These are phyloP conservation scores for Nowakowskiella sp. DNA, from an alignment of 192 early-diverging fungal species.

Conservation along the genomic window DNA sequence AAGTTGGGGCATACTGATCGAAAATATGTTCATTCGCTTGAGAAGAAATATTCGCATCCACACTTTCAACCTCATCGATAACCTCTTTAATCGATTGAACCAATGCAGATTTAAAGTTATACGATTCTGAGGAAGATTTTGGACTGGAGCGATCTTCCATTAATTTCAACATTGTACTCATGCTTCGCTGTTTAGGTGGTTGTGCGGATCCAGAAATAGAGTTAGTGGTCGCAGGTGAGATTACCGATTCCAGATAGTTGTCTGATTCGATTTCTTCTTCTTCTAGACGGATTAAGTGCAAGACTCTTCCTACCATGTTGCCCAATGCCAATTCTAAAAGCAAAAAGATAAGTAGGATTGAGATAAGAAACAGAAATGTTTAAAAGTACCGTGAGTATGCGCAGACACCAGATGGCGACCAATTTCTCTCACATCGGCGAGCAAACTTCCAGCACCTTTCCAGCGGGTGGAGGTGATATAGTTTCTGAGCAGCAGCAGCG, in stretches of 20 bases:
- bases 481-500: slow-evolving; percentile 63
- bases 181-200: background rate
- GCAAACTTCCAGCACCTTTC: slow-evolving; percentile 52
- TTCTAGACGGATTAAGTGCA: slow-evolving; percentile 77
- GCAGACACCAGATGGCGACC: slow-evolving; percentile 63
- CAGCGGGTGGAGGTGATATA: slow-evolving; percentile 70
- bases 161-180: background rate
- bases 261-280: slow-evolving; percentile 26
- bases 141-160: background rate
- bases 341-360: background rate
- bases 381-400: slow-evolving; percentile 22
- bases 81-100: slow-evolving; percentile 80
- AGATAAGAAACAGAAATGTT: background rate
- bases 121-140: background rate
- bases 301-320: slow-evolving; percentile 76
- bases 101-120: slow-evolving; percentile 64
- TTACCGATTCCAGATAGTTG: too few relatives aligned
- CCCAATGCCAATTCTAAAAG: slow-evolving; percentile 68
- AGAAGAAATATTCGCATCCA: slow-evolving; percentile 68
- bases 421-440: slow-evolving; percentile 56
- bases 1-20: slow-evolving; percentile 63
- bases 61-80: slow-evolving; percentile 75
- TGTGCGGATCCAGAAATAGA: background rate
- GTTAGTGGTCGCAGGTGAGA: background rate
- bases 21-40: slow-evolving; percentile 89